Evolutionary conservation across 2,329 filamentous ascomycete species (phyloP).

Genomic region (Paraconiothyrium sp.): DNA sequence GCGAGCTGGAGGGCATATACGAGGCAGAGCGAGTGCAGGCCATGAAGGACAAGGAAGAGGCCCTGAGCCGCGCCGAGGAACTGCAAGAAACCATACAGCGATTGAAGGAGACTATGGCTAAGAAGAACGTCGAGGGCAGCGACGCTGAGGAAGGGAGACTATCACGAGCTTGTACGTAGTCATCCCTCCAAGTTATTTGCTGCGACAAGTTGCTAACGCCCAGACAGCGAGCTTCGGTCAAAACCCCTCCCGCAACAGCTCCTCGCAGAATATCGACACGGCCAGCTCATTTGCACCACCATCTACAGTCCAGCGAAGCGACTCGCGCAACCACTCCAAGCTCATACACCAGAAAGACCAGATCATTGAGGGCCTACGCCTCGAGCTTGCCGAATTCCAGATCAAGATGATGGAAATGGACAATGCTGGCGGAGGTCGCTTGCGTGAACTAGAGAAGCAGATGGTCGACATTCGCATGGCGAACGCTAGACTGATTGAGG

Average conservation of each 20-base stretch:
- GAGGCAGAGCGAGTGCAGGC: constrained; percentile 88
- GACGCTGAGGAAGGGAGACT: constrained; percentile 61
- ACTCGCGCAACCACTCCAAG: constrained; percentile 89
- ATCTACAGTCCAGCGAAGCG: constrained; percentile 83
- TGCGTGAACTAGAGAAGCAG: constrained; percentile 89
- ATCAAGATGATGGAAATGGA: constrained; percentile 95
- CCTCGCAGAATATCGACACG: constrained; percentile 77
- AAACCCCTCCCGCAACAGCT: constrained; percentile 55
- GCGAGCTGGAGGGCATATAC: constrained; percentile 92
- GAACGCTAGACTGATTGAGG: constrained; percentile 95
- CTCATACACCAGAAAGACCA: constrained; percentile 95
- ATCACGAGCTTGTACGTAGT: constrained; percentile 58
- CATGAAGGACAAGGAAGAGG: constrained; percentile 91
- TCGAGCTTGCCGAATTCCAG: constrained; percentile 93
- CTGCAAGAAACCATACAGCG: constrained; percentile 90
- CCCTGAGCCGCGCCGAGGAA: constrained; percentile 84
- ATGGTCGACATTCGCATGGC: constrained; percentile 94
- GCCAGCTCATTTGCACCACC: constrained; percentile 85
- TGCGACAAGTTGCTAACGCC: not conserved
- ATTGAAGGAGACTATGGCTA: constrained; percentile 86
- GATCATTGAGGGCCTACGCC: constrained; percentile 87
- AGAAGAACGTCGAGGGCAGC: constrained; percentile 69
- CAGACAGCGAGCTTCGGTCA: constrained; percentile 51
- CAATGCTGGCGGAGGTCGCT: constrained; percentile 85
- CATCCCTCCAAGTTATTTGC: not conserved